Evolutionary conservation across 2,329 filamentous ascomycete genomes (phyloP).

Genomic region (Coniochaeta sp.): DNA sequence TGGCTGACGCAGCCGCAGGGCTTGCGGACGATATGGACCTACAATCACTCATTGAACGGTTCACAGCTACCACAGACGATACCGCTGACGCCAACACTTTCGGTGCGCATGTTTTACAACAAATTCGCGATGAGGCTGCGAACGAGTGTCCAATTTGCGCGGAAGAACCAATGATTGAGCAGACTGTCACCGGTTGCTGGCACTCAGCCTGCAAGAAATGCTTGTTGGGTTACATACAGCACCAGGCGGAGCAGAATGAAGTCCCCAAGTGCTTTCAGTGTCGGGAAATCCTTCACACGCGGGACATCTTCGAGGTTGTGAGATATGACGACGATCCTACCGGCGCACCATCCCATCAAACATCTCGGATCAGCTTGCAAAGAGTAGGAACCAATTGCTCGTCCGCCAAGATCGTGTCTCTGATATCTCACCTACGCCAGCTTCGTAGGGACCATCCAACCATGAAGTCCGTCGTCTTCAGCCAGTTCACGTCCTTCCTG

Average conservation of each 20-base stretch:
- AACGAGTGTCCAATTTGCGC: constrained; percentile 92
- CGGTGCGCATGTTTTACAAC: constrained; percentile 77
- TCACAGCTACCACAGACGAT: constrained; percentile 62
- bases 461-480: constrained; percentile 89
- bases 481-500: constrained; percentile 95
- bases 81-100: constrained; percentile 62
- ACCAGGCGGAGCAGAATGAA: constrained; percentile 71
- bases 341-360: constrained; percentile 23
- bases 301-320: constrained; percentile 89
- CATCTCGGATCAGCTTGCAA: constrained; percentile 52
- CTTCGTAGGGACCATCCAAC: constrained; percentile 58
- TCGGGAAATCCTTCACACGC: constrained; percentile 69
- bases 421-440: constrained; percentile 67
- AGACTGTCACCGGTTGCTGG: constrained; percentile 94
- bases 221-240: constrained; percentile 80
- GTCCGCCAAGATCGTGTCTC: constrained; percentile 79
- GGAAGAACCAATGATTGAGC: constrained; percentile 92
- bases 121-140: constrained; percentile 83
- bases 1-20: constrained; percentile 71
- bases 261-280: constrained; percentile 85
- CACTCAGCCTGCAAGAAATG: constrained; percentile 95
- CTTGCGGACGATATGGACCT: constrained; percentile 96
- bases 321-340: constrained; percentile 61
- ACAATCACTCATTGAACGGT: constrained; percentile 74
- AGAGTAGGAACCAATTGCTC: constrained; percentile 58